Conservation (phyloP, 2,329 filamentous ascomycete species). For the Cladosporium sp. region DNA sequence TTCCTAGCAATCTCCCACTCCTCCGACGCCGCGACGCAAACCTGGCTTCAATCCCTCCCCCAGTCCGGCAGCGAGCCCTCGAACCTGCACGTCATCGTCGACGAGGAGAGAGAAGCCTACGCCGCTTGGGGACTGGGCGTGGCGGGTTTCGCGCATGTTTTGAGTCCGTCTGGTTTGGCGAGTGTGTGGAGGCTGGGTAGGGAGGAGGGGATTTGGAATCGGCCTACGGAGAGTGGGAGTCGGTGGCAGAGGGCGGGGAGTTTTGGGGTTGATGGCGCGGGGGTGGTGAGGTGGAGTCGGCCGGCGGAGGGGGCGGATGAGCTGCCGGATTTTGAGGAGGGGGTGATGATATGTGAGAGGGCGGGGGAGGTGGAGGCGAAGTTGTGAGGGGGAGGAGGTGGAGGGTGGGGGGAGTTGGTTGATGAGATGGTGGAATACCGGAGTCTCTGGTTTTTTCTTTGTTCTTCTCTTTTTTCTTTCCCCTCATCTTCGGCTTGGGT, state of each 20-base stretch:
- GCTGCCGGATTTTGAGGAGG: slow-evolving; percentile 13
- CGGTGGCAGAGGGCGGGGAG: slow-evolving; percentile 66
- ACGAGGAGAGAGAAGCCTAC: slow-evolving; percentile 58
- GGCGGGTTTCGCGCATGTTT: slow-evolving; percentile 58
- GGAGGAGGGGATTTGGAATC: slow-evolving; percentile 63
- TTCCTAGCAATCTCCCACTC: slow-evolving; percentile 64
- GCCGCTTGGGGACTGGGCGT: slow-evolving; percentile 63
- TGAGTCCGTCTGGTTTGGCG: slow-evolving; percentile 56
- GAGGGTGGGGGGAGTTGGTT: background rate
- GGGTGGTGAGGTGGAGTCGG: slow-evolving; percentile 48
- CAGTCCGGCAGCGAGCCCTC: slow-evolving; percentile 50
- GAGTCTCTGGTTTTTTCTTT: too few species aligned
- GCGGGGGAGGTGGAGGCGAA: background rate
- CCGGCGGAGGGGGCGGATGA: slow-evolving; percentile 27
- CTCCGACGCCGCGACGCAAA: slow-evolving; percentile 48
- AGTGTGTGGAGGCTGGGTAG: slow-evolving; percentile 55
- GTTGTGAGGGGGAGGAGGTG: background rate
- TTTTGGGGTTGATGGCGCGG: slow-evolving; percentile 56
- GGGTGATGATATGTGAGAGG: background rate
- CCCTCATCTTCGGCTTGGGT: too few species aligned
- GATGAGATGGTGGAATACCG: too few species aligned
- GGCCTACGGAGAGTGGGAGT: slow-evolving; percentile 60
- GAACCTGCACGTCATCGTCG: slow-evolving; percentile 57
- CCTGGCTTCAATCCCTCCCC: slow-evolving; percentile 48
- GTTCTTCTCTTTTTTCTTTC: too few species aligned